phyloP scores from a whole-genome alignment of 371 early-diverging fungal genomes.

The Syncephalastrum sp. region DNA sequence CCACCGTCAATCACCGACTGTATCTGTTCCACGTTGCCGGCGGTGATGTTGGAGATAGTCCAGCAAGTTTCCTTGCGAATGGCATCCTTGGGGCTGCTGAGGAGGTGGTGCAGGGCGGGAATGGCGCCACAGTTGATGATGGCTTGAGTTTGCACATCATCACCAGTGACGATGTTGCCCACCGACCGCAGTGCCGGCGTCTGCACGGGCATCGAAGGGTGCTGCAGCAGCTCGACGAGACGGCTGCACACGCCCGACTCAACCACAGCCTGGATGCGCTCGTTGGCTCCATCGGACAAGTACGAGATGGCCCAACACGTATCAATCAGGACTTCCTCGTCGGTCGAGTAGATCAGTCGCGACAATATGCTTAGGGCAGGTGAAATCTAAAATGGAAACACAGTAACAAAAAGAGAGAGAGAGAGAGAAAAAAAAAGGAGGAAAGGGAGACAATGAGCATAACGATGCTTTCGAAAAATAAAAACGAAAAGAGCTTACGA shows the following conservation, averaged over 20 bases:
- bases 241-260: conserved; percentile 89
- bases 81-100: conserved; percentile 86
- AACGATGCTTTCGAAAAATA: background rate
- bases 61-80: conserved; percentile 99
- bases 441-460: background rate
- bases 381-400: conserved; percentile 55
- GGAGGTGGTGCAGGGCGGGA: conserved; percentile 70
- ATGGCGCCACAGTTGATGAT: conserved; percentile 91
- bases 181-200: conserved; percentile 98
- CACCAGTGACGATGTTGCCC: conserved; percentile 99
- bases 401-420: background rate
- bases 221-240: conserved; percentile 88
- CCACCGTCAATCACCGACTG: conserved; percentile 93
- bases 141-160: conserved; percentile 95
- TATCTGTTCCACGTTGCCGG: conserved; percentile 94
- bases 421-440: too few relatives aligned
- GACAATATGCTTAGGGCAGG: conserved; percentile 87
- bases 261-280: conserved; percentile 96
- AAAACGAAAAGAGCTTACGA: conserved; percentile 45
- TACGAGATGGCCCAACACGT: conserved; percentile 99
- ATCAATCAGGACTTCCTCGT: conserved; percentile 96
- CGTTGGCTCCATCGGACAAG: conserved; percentile 94
- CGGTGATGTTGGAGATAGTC: conserved; percentile 99
- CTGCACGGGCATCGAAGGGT: conserved; percentile 85
- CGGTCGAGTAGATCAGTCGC: conserved; percentile 83